phyloP scores from a whole-genome alignment of 2,329 filamentous ascomycete species.

The Pyrenochaeta sp. region DNA sequence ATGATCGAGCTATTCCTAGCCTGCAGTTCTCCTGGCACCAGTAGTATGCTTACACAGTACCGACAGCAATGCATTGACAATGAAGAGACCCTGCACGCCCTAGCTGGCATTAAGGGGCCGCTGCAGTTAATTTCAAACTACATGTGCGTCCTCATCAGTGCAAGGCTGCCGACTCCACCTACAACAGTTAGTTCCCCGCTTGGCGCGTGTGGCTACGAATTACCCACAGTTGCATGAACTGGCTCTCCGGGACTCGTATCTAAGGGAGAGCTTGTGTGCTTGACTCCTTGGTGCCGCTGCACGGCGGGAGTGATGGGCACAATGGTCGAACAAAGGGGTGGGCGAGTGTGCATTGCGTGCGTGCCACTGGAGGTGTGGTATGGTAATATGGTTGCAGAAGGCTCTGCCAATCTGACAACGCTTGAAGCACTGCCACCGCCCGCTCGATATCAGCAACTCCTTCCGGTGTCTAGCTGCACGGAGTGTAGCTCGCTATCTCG shows the following conservation, averaged over 20 bases:
- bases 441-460: slow-evolving; percentile 34
- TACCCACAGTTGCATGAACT: slow-evolving; percentile 3
- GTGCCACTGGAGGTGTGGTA: slow-evolving; percentile 7
- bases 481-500: slow-evolving; percentile 25
- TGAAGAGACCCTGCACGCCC: background rate
- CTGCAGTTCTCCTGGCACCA: background rate
- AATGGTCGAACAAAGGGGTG: background rate
- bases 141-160: slow-evolving; percentile 2
- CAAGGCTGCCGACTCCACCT: slow-evolving; percentile 14
- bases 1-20: background rate
- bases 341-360: background rate
- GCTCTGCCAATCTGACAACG: slow-evolving; percentile 9
- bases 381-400: slow-evolving; percentile 9
- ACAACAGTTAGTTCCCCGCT: slow-evolving; percentile 14
- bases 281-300: background rate
- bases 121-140: slow-evolving; percentile 1
- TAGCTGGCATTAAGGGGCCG: slow-evolving; percentile 4
- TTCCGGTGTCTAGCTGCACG: slow-evolving; percentile 32
- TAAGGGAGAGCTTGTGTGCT: slow-evolving; percentile 1
- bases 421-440: slow-evolving; percentile 43
- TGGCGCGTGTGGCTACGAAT: slow-evolving; percentile 8
- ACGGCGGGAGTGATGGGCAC: background rate
- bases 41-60: background rate
- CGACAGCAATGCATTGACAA: background rate
- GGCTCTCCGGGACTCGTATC: slow-evolving; percentile 2